Evolutionary conservation across 169 alveolate genomes (phyloP).

Genomic region (Blepharisma undulans): DNA sequence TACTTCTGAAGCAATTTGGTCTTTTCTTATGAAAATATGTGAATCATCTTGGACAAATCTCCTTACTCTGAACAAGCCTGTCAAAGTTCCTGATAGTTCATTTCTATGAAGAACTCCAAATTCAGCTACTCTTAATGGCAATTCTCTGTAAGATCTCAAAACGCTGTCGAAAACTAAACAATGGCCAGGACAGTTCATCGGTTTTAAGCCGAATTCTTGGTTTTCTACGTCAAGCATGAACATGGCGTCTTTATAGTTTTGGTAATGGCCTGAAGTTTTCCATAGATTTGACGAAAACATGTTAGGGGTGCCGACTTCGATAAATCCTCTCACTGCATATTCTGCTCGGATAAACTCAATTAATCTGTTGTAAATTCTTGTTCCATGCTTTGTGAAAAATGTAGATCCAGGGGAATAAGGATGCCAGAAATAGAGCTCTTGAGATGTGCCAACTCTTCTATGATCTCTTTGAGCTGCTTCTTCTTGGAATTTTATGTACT

Average conservation of each 20-base stretch:
- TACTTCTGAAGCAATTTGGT: constrained; percentile 94
- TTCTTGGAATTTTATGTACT: constrained; percentile 90
- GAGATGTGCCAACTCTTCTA: constrained; percentile 93
- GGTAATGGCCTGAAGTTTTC: constrained; percentile 99
- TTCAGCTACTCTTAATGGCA: constrained; percentile 98
- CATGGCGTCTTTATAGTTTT: constrained; percentile 93
- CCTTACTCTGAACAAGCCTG: constrained; percentile 97
- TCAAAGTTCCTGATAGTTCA: constrained; percentile 97
- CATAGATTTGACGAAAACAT: constrained; percentile 94
- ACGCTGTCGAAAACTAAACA: constrained; percentile 92
- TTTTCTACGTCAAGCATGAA: constrained; percentile 92
- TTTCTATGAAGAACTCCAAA: constrained; percentile 99
- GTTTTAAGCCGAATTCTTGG: constrained; percentile 98
- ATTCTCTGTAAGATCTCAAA: constrained; percentile 93
- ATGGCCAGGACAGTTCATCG: constrained; percentile 99
- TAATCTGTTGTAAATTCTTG: constrained; percentile 95
- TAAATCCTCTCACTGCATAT: constrained; percentile 86
- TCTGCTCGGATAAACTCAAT: constrained; percentile 93
- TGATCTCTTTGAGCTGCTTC: constrained; percentile 99
- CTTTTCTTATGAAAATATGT: constrained; percentile 97
- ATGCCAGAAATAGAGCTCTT: constrained; percentile 95
- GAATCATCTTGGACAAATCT: constrained; percentile 99
- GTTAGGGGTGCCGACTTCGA: constrained; percentile 97
- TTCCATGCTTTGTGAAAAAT: constrained; percentile 97
- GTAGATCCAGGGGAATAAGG: constrained; percentile 89